Conservation (phyloP, 2,329 filamentous ascomycete genomes). For the Eutypa lata region DNA sequence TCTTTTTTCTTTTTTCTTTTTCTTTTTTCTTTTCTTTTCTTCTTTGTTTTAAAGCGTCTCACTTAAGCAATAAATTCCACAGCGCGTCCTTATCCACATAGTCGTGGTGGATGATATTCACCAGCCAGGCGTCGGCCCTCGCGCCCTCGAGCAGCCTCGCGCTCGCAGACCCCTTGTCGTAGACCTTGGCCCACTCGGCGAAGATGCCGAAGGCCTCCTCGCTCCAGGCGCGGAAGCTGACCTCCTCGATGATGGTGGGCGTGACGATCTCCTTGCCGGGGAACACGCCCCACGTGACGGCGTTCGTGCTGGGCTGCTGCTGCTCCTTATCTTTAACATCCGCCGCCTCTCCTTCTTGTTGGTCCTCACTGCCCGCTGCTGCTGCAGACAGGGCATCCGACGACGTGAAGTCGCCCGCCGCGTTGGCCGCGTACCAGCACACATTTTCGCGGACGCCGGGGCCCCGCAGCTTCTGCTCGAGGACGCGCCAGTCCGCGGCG, state of each 20-base stretch:
- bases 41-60: neutral
- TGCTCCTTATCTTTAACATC: too few relatives aligned
- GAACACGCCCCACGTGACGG: slow-evolving; percentile 96
- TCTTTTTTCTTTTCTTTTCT: too few relatives aligned
- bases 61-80: slow-evolving; percentile 63
- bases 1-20: too few relatives aligned
- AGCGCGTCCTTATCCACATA: slow-evolving; percentile 68
- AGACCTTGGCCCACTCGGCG: slow-evolving; percentile 89
- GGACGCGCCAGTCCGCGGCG: slow-evolving; percentile 62
- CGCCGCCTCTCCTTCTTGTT: too few relatives aligned
- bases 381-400: slow-evolving; percentile 47
- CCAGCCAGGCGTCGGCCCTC: slow-evolving; percentile 75
- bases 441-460: slow-evolving; percentile 63
- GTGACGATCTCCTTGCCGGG: slow-evolving; percentile 94
- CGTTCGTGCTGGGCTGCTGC: slow-evolving; percentile 65
- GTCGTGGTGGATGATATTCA: slow-evolving; percentile 85
- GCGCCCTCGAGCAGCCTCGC: slow-evolving; percentile 67
- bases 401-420: slow-evolving; percentile 72
- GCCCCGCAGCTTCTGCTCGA: slow-evolving; percentile 61
- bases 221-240: slow-evolving; percentile 89
- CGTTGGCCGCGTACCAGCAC: slow-evolving; percentile 85
- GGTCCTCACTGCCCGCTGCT: too few relatives aligned
- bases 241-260: slow-evolving; percentile 93
- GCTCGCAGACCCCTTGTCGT: slow-evolving; percentile 69
- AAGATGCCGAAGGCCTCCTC: slow-evolving; percentile 97